Base-by-base conservation (phyloP, 2,329 filamentous ascomycete genomes). In the Elsinoe australis region DNA sequence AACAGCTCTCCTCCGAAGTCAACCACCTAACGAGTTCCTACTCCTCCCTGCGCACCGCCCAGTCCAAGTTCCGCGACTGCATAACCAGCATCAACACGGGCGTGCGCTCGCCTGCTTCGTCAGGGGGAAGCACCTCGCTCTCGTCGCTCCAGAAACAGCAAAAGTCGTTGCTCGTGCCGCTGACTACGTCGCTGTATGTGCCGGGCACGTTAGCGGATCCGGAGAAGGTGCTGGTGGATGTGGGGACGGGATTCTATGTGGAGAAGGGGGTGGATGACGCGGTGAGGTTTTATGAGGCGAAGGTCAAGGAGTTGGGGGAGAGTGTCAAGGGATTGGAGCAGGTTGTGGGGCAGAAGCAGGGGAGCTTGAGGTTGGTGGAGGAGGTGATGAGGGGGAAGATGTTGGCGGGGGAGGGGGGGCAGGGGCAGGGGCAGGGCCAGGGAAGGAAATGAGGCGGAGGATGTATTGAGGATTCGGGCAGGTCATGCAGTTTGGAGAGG, bases 121-220 rank as follows among this genome's bases (percentile, higher is more conserved):
- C n/a, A 12, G 56, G 59, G 59, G 60, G 68, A 63, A 21, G 29
- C 36, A 42, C 8, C 48, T 64, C 65, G 64, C 48, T 62, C 63
- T 42, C 73, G 21, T 35, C 39, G 9, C 61, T 56, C 52, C 58
- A 58, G 8, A 63, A 57, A 39, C 45, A 44, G n/a, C 55, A 44
- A 33, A 47, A 52, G 46, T 50, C 26, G 6, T 83, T 96, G 39
- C 78, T 98, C 15, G 87, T 98, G n/a, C 92, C 94, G 0, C 70
- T 98, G 53, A 98, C 92, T 9, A 92, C 86, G 59, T 95, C 89
- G 1, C 76, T 98, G 22, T 98, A 98, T 67, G 90, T 98, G 12
- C 84, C 85, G 19, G 94, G 90, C 24, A 82, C 77, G 31, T 73
- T 96, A 32, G 76, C 84, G 36, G 79, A 83, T 64, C 75, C 82